Conservation (phyloP, 2,329 filamentous ascomycete species). For the Falciphora oryzae region DNA sequence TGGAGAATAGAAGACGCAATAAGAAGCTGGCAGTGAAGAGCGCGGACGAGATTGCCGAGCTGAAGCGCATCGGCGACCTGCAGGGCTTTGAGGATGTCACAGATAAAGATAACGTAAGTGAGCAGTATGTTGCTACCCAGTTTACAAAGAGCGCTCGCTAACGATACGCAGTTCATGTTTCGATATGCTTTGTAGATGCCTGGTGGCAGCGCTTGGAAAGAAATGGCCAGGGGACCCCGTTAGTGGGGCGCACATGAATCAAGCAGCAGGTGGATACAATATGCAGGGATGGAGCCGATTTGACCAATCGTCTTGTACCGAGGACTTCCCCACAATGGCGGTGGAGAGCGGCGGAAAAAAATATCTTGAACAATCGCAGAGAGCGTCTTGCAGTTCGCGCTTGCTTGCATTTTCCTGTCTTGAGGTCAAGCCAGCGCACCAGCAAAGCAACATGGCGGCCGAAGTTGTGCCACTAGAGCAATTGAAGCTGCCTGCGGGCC, state of each 20-base stretch:
- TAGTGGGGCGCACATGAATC: no score
- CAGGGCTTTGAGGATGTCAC: constrained; percentile 35
- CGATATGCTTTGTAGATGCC: not conserved
- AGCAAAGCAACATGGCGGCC: constrained; percentile 64
- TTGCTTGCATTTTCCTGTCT: not conserved
- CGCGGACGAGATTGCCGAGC: constrained; percentile 23
- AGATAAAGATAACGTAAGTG: constrained; percentile 21
- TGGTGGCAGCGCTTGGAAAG: no score
- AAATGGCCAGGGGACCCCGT: no score
- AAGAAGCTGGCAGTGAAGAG: not conserved
- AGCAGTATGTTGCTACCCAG: not conserved
- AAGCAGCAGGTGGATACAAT: no score
- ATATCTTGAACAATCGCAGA: not conserved
- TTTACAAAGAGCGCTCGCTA: not conserved
- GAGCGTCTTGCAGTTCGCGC: not conserved
- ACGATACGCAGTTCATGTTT: not conserved
- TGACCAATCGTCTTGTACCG: not conserved
- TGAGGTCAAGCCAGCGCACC: not conserved
- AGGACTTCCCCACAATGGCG: not conserved
- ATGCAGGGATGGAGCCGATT: no score
- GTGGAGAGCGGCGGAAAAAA: not conserved
- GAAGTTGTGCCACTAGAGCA: constrained; percentile 75
- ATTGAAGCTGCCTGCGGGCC: constrained; percentile 77
- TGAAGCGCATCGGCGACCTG: constrained; percentile 23
- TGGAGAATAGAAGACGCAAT: not conserved